Base-by-base conservation (phyloP, 2,329 filamentous ascomycete genomes). In the Zymoseptoria passerinii region DNA sequence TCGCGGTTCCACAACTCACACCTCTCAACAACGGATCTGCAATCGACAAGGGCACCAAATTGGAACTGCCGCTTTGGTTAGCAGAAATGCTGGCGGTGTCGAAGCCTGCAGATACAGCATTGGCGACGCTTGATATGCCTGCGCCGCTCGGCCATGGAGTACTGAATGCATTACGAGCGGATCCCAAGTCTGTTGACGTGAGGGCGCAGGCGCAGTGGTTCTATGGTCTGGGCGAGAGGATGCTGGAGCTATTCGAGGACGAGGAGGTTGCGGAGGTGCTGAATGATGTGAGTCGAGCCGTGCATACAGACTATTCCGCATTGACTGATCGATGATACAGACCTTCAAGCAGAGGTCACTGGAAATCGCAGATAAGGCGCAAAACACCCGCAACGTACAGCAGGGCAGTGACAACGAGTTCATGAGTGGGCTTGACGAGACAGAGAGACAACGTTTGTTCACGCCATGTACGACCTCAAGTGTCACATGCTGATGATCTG, bases 221-320 rank as follows among this genome's bases (percentile, higher is more conserved):
- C 68, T 97, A 96, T 76, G 86, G 84, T 23, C 81, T 97, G 3
- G 90, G 89, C 3, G 87, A 89, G 50, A 83, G 90, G 54, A 91
- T 96, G 74, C 78, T 97, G 61, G 92, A 96, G 59, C 75, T 99
- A 0, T 95, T 96, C 62, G 92, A 96, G 58, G 92, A 96, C 72
- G 85, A 96, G 57, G 89, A 90, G 57, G 82, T 89, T 71, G 80
- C 83, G 18, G 84, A 89, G 63, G 84, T 79, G 13, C 61, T 80
- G 53, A 75, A 70, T 50, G 75, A 79, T 54, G 76, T 78, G 28
- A 48, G 71, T 54, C 40, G 19, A 3, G 10, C 7, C 16, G 13
- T 18, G 29, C 18, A 18, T 48, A 19, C 5, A 51, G 5, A 29
- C 40, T 35, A 2, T 29, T 29, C 35, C 4, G 28, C 10, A 8